Conservation (phyloP, 805 yeast species). For the Millerozyma acaciae region DNA sequence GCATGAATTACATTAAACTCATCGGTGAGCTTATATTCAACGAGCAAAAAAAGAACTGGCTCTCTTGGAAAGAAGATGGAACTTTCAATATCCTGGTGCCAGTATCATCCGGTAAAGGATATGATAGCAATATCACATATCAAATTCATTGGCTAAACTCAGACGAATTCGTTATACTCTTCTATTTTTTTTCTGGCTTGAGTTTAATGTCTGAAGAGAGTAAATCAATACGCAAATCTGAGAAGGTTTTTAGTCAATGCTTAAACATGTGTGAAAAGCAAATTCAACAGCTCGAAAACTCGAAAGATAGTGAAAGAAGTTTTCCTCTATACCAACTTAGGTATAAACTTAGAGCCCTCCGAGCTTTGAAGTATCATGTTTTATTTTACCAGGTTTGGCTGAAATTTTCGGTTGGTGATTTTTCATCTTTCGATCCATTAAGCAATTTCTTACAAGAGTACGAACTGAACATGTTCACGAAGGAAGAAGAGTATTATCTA, state of each 20-base stretch:
- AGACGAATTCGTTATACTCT: slow-evolving; percentile 38
- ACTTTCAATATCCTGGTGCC: slow-evolving; percentile 8
- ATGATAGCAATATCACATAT: slow-evolving; percentile 9
- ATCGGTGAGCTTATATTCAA: slow-evolving; percentile 19
- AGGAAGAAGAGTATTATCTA: slow-evolving; percentile 36
- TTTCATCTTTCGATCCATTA: slow-evolving; percentile 17
- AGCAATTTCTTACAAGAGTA: slow-evolving; percentile 33
- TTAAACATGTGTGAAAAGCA: slow-evolving; percentile 27
- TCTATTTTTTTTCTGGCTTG: slow-evolving; percentile 43
- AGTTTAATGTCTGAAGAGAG: slow-evolving; percentile 32
- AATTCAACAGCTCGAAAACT: slow-evolving; percentile 9
- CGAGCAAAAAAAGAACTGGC: slow-evolving; percentile 19
- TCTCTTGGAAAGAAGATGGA: slow-evolving; percentile 31
- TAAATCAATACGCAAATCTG: slow-evolving; percentile 30
- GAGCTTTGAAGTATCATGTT: slow-evolving; percentile 24
- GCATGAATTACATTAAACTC: slow-evolving; percentile 19
- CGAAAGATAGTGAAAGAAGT: slow-evolving; percentile 7
- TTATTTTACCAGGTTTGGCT: slow-evolving; percentile 36
- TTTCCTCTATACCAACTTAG: slow-evolving; percentile 19
- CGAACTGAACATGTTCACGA: slow-evolving; percentile 31
- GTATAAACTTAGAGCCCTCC: slow-evolving; percentile 22
- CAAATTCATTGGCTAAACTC: slow-evolving; percentile 40
- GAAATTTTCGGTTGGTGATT: slow-evolving; percentile 28
- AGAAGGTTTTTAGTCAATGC: slow-evolving; percentile 36
- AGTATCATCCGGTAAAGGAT: slow-evolving; percentile 1